phyloP scores from a whole-genome alignment of 2,329 filamentous ascomycete species.

The Karstenula rhodostoma region DNA sequence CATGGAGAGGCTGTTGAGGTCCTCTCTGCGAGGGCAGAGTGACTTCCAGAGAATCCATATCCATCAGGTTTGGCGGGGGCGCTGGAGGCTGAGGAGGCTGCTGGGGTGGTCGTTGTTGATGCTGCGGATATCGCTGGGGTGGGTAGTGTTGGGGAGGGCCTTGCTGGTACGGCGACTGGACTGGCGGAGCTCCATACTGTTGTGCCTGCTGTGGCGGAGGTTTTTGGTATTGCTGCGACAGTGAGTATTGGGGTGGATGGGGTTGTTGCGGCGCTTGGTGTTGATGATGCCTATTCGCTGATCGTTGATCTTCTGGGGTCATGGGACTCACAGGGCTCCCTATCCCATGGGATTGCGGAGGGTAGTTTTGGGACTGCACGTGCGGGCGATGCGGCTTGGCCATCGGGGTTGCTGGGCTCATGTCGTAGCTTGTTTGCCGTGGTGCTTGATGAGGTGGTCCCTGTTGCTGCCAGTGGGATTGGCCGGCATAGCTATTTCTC shows the following conservation, averaged over 20 bases:
- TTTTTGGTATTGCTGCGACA: slow-evolving; percentile 27
- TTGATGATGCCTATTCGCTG: slow-evolving; percentile 27
- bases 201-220: slow-evolving; percentile 28
- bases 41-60: slow-evolving; percentile 67
- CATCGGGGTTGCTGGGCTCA: slow-evolving; percentile 36
- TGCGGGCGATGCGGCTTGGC: slow-evolving; percentile 40
- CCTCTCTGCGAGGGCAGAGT: slow-evolving; percentile 60
- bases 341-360: slow-evolving; percentile 31
- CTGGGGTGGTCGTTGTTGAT: slow-evolving; percentile 45
- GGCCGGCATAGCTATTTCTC: slow-evolving; percentile 19
- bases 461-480: slow-evolving; percentile 31
- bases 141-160: slow-evolving; percentile 17
- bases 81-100: slow-evolving; percentile 17
- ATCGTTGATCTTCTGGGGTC: slow-evolving; percentile 37
- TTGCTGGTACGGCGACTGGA: slow-evolving; percentile 14
- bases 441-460: slow-evolving; percentile 26
- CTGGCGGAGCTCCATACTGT: slow-evolving; percentile 19
- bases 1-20: slow-evolving; percentile 62
- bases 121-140: slow-evolving; percentile 38
- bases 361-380: slow-evolving; percentile 35
- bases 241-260: slow-evolving; percentile 19
- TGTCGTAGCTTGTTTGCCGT: slow-evolving; percentile 34
- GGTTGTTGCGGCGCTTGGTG: slow-evolving; percentile 29
- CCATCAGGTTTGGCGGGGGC: slow-evolving; percentile 63
- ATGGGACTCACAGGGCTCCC: slow-evolving; percentile 50